A percentile compares a stretch with the other conserved stretches of the same genome.
phyloP scores from a whole-genome alignment of 2,329 filamentous ascomycete species.

The Drechslerella coelobrocha region DNA sequence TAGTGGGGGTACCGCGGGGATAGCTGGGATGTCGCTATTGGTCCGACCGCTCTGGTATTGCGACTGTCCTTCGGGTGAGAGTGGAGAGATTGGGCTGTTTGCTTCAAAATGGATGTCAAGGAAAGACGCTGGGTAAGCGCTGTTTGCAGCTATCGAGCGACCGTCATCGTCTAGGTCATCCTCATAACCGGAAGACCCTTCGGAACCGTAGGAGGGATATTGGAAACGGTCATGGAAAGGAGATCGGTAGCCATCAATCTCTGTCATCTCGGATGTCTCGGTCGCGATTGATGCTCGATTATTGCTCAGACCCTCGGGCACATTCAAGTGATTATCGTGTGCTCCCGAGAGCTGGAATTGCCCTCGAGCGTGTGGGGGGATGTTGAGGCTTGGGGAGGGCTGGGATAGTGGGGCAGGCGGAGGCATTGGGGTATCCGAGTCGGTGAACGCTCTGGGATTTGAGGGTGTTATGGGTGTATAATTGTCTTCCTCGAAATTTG shows the following conservation, averaged over 20 bases:
- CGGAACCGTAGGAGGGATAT: slow-evolving; percentile 25
- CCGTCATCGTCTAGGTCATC: slow-evolving; percentile 12
- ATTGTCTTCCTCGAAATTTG: slow-evolving; percentile 38
- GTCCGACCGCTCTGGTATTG: slow-evolving; percentile 4
- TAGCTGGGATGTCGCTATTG: slow-evolving; percentile 28
- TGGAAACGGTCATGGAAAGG: slow-evolving; percentile 48
- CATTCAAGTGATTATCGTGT: slow-evolving; percentile 41
- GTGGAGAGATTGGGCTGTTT: slow-evolving; percentile 31
- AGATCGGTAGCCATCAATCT: slow-evolving; percentile 44
- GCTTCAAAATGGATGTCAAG: slow-evolving; percentile 47
- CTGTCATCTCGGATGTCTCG: slow-evolving; percentile 35
- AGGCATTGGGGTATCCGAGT: slow-evolving; percentile 20
- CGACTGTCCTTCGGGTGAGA: slow-evolving; percentile 7
- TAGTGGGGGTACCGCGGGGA: slow-evolving; percentile 38
- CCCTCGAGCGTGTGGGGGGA: slow-evolving; percentile 22
- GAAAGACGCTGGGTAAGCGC: slow-evolving; percentile 44
- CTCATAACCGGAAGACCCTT: slow-evolving; percentile 17
- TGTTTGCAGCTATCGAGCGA: slow-evolving; percentile 34
- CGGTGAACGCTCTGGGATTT: slow-evolving; percentile 33
- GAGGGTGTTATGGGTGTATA: slow-evolving; percentile 44
- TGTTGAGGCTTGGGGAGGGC: slow-evolving; percentile 15
- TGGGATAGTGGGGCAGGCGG: slow-evolving; percentile 19
- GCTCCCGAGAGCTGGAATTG: slow-evolving; percentile 24
- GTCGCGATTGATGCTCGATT: slow-evolving; percentile 29
- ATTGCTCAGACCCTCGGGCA: slow-evolving; percentile 12